Evolutionary conservation across 2,329 filamentous ascomycete genomes (phyloP), one percentile per base, ranked within the genome.

Genomic region (Fusarium phyllophilum): DNA sequence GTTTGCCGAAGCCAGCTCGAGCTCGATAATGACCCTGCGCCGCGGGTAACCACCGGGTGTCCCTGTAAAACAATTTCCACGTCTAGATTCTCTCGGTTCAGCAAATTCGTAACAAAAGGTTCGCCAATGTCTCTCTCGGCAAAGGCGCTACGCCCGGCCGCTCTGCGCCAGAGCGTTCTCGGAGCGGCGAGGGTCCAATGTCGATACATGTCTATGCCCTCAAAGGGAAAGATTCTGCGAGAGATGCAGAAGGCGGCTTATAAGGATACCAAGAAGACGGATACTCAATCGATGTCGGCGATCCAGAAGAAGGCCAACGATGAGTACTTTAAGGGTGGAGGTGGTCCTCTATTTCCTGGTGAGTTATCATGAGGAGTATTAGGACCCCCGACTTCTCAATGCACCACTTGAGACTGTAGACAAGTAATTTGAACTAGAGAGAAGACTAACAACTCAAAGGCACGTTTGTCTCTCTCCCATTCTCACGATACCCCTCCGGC

Each of bases 401-500:
- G 26, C 22, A 20, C n/a, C 66, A 58, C 59, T 75, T 60, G 67
- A 55, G 22, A 24, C 39, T 36, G 31, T 51, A 33, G 42, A 60
- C 15, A 42, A 36, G 29, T 2, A 6, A 20, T 5, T 17, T 38
- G 18, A 45, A 33, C 5, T 20, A 29, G 31, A 38, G 34, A 18
- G 10, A 55, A 18, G 34, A 55, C 41, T 66, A 33, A 73, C 42
- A n/a, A 7, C 8, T 18, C 10, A 59, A 65, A 88, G 87, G 84
- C 72, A 87, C 86, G n/a, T 86, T 89, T 62, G 78, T 88, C 51
- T 70, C 85, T 22, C 79, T 87, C 15, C 84, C 84, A 3, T 55
- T 85, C 33, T 80, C 81, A 7, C 76, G 78, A 59, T 81, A 81
- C 55, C 79, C 83, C 34, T 72, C 73, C 31, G 68, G 71, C 45